Base-by-base conservation (phyloP, 1,284 basidiomycete genomes). In the Sanghuangporus sanghuang region DNA sequence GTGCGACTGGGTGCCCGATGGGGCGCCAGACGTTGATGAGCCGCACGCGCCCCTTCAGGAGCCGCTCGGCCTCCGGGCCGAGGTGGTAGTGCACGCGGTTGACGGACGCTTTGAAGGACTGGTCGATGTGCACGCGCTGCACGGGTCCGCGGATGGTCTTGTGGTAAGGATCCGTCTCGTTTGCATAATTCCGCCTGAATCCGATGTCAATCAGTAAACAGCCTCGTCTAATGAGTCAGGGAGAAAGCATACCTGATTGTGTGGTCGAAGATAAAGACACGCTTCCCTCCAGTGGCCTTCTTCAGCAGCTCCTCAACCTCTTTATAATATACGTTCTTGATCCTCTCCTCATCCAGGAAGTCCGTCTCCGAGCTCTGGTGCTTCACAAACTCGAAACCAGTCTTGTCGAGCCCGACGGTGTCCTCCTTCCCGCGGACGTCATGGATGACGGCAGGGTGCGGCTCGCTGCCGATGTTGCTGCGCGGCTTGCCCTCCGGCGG, bases 11-110 rank as follows among this genome's bases (percentile, higher is more conserved):
- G 52, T 80, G 74, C 9, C 69, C 73, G 61, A 85, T 78, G 2
- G 83, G 82, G 18, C 81, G 75, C 83, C 82, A 84, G 62, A 83
- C 76, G 69, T 84, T 85, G 75, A 84, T 79, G 65, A 84, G 77
- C 64, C 79, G 80, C 42, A 79, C 85, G 40, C 87, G 83, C n/a
- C 75, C 74, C 66, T 79, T 71, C 27, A 84, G 74, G 8, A 81
- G 75, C 16, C 72, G 73, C 3, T 79, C 76, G 0, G 73, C 82
- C 1, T 85, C 82, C 7, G 71, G 73, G 14, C 77, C 77, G 35
- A 83, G 76, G 67, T 86, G 84, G 12, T 79, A 76, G 64, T 80
- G 78, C 2, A 87, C 84, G 21, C 85, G 81, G 1, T 74, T 75
- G 23, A 79, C 73, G 12, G 81, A 74, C 2, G 84, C 78, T 9